Conservation (phyloP, 2,329 filamentous ascomycete genomes). For the Colletotrichum navitas region DNA sequence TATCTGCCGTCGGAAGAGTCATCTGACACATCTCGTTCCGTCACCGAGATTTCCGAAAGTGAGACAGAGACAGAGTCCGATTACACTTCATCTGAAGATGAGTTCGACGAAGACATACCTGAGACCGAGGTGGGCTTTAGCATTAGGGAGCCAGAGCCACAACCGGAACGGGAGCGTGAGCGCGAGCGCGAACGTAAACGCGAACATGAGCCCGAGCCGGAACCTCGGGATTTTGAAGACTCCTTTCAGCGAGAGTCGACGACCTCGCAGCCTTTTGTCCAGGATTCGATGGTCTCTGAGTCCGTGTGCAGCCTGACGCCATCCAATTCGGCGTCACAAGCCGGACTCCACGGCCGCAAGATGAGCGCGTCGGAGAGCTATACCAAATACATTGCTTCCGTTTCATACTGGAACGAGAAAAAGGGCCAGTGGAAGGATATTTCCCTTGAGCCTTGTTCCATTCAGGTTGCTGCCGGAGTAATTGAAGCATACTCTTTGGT, state of each 20-base stretch:
- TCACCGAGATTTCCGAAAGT: constrained; percentile 55
- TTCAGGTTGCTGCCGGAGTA: constrained; percentile 69
- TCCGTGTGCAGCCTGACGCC: constrained; percentile 76
- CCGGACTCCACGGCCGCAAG: constrained; percentile 68
- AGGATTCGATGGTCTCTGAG: constrained; percentile 58
- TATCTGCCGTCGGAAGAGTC: constrained; percentile 86
- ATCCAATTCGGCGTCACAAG: constrained; percentile 86
- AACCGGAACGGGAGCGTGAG: constrained; percentile 45
- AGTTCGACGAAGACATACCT: constrained; percentile 70
- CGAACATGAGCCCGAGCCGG: constrained; percentile 41
- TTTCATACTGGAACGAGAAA: constrained; percentile 73
- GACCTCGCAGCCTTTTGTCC: constrained; percentile 50
- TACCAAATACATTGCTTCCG: constrained; percentile 63
- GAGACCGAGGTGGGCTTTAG: constrained; percentile 71
- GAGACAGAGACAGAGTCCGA: constrained; percentile 57
- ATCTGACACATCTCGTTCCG: constrained; percentile 71
- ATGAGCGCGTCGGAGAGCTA: constrained; percentile 57
- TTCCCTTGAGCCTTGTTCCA: constrained; percentile 62
- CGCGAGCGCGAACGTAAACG: constrained; percentile 42
- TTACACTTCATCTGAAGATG: constrained; percentile 65
- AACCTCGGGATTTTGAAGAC: constrained; percentile 17
- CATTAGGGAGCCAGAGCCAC: constrained; percentile 57
- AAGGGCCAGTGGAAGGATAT: constrained; percentile 72
- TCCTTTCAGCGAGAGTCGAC: constrained; percentile 49
- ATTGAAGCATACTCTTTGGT: constrained; percentile 68